Conservation (phyloP, 257 asterid genomes). For the Schizonepeta tenuifolia region DNA sequence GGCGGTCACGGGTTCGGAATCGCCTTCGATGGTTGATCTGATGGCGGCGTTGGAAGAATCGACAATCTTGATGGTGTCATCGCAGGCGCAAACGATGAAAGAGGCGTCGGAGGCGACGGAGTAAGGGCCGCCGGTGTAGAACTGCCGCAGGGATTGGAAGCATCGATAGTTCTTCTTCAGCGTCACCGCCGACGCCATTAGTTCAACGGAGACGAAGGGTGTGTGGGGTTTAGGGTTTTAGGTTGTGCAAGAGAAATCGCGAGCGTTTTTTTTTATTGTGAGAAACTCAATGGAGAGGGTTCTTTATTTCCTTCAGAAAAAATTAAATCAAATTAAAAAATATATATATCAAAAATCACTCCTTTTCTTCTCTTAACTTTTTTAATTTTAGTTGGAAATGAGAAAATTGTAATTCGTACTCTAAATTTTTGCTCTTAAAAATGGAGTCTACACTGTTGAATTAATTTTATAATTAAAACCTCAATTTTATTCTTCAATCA, state of each 20-base stretch:
- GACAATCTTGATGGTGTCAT: constrained; percentile 68
- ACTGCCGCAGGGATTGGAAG: constrained; percentile 74
- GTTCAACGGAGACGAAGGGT: constrained; percentile 18
- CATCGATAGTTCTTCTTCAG: constrained; percentile 75
- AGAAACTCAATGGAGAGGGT: too few species aligned
- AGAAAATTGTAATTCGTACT: too few species aligned
- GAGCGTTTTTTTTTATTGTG: constrained; percentile 9
- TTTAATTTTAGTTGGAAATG: too few species aligned
- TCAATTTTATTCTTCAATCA: too few species aligned
- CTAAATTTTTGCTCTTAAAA: too few species aligned
- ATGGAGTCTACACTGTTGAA: too few species aligned
- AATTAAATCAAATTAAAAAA: too few species aligned
- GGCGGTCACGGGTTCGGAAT: constrained; percentile 82
- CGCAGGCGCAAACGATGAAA: constrained; percentile 83
- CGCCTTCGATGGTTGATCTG: constrained; percentile 86
- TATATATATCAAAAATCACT: too few species aligned
- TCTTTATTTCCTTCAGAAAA: too few species aligned
- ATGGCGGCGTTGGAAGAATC: constrained; percentile 74
- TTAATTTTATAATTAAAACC: too few species aligned
- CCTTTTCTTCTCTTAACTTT: too few species aligned
- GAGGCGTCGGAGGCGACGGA: constrained; percentile 84
- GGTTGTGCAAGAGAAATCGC: constrained; percentile 24
- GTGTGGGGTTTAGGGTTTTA: constrained; percentile 51
- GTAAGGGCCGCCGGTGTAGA: constrained; percentile 89
- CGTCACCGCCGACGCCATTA: constrained; percentile 47